Evolutionary conservation across 768 basidiomycete species (phyloP).

Genomic region (Collybia nuda): DNA sequence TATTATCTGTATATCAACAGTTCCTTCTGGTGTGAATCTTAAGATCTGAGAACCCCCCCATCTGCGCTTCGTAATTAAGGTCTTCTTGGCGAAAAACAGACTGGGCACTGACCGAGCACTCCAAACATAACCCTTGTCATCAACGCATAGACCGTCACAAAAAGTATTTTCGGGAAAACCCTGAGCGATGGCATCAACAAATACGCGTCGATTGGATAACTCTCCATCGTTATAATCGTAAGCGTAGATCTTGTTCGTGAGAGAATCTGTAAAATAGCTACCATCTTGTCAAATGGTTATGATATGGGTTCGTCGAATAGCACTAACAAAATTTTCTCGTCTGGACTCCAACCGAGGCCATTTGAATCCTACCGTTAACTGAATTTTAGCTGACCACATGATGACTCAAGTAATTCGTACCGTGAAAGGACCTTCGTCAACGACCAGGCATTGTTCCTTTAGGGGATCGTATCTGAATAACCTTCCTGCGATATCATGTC

Average conservation of each 20-base stretch:
- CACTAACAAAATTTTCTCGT: slow-evolving; percentile 58
- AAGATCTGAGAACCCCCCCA: slow-evolving; percentile 66
- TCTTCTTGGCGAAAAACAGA: background rate
- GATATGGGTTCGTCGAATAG: background rate
- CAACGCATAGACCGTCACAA: slow-evolving; percentile 68
- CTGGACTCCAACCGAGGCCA: slow-evolving; percentile 63
- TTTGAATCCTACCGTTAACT: slow-evolving; percentile 55
- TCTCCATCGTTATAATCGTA: slow-evolving; percentile 66
- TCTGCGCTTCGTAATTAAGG: slow-evolving; percentile 26
- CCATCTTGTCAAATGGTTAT: slow-evolving; percentile 1
- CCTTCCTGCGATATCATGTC: slow-evolving; percentile 50
- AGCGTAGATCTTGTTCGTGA: slow-evolving; percentile 63
- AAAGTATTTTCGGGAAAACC: slow-evolving; percentile 50
- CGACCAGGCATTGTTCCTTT: slow-evolving; percentile 43
- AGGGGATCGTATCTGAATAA: slow-evolving; percentile 60
- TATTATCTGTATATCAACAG: slow-evolving; percentile 51
- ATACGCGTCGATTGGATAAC: slow-evolving; percentile 53
- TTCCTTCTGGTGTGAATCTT: slow-evolving; percentile 53
- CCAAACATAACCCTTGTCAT: slow-evolving; percentile 64
- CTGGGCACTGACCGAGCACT: slow-evolving; percentile 44
- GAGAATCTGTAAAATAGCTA: slow-evolving; percentile 73
- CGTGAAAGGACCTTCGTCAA: slow-evolving; percentile 67
- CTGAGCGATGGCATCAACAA: slow-evolving; percentile 54
- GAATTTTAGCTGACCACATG: slow-evolving; percentile 9
- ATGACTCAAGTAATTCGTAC: slow-evolving; percentile 29